Percentiles rank a stretch among this genome's conserved stretches.
phyloP scores from a whole-genome alignment of 2,329 filamentous ascomycete genomes.

The Myriosclerotinia curreyana region DNA sequence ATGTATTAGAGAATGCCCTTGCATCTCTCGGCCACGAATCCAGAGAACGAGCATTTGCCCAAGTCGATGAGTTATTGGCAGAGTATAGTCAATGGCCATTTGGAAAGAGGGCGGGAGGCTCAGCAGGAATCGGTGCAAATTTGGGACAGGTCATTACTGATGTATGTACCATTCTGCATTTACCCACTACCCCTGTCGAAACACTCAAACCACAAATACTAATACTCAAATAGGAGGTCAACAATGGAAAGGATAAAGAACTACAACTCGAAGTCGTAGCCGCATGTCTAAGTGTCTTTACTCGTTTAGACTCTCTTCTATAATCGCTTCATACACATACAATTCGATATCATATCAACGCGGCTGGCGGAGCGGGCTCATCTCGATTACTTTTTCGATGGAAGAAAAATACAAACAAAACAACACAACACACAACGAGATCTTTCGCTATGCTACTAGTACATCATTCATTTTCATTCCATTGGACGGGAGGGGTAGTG shows the following conservation, averaged over 20 bases:
- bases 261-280: slow-evolving; percentile 93
- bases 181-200: slow-evolving; percentile 21
- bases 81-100: slow-evolving; percentile 99
- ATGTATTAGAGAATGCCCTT: slow-evolving; percentile 96
- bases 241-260: slow-evolving; percentile 85
- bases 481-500: slow-evolving; percentile 1
- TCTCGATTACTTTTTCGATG: slow-evolving; percentile 9
- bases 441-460: slow-evolving; percentile 13
- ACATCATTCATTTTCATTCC: slow-evolving; percentile 17
- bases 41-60: slow-evolving; percentile 88
- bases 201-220: slow-evolving; percentile 16
- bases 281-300: slow-evolving; percentile 96
- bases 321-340: slow-evolving; percentile 41
- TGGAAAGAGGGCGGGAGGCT: slow-evolving; percentile 71
- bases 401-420: slow-evolving; percentile 9
- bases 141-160: slow-evolving; percentile 82
- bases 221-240: slow-evolving; percentile 60
- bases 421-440: background rate
- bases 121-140: slow-evolving; percentile 85
- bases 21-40: slow-evolving; percentile 91
- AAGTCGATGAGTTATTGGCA: slow-evolving; percentile 91
- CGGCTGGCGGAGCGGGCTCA: background rate
- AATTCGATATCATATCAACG: slow-evolving; percentile 1
- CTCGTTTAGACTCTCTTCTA: slow-evolving; percentile 90
- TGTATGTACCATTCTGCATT: slow-evolving; percentile 42